Percentiles rank a stretch among this genome's conserved stretches.
Conservation (phyloP, 2,329 filamentous ascomycete species). For the Cyphellophora europaea region DNA sequence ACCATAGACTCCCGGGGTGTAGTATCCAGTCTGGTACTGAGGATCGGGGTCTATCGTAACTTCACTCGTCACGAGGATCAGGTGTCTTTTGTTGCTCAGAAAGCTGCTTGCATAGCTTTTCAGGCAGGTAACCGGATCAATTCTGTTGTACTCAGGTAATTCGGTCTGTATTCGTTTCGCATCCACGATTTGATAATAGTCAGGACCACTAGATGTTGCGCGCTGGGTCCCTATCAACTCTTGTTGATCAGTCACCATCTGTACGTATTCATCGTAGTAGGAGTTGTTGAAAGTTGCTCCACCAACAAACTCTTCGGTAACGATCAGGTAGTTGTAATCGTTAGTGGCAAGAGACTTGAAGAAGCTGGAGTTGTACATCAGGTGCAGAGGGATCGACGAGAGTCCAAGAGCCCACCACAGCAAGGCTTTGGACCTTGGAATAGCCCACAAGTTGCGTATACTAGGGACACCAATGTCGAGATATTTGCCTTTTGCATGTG, state of each 20-base stretch:
- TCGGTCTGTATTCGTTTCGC: not conserved
- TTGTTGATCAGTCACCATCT: too few species aligned
- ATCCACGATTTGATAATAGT: not conserved
- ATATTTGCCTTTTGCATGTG: constrained; percentile 16
- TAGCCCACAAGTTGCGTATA: constrained; percentile 18
- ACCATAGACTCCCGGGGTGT: too few species aligned
- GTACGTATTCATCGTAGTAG: not conserved
- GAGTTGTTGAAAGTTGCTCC: constrained; percentile 4
- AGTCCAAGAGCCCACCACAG: constrained; percentile 18
- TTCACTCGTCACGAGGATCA: constrained; percentile 12
- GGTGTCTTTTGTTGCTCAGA: constrained; percentile 6
- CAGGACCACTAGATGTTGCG: not conserved
- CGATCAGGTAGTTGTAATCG: constrained; percentile 16
- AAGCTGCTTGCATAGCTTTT: constrained; percentile 9
- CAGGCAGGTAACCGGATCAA: constrained; percentile 10
- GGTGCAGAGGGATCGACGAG: constrained; percentile 19
- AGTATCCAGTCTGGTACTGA: too few species aligned
- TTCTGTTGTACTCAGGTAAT: constrained; percentile 1
- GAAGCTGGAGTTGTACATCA: constrained; percentile 22
- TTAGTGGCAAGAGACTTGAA: constrained; percentile 17
- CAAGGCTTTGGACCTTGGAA: constrained; percentile 10
- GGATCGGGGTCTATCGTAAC: not conserved
- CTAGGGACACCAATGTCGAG: constrained; percentile 24
- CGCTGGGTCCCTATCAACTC: too few species aligned
- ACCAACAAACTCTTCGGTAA: constrained; percentile 12